These are phyloP conservation scores for Pecoramyces ruminantium DNA, from an alignment of 192 early-diverging fungal genomes.

Conservation along the genomic window DNA sequence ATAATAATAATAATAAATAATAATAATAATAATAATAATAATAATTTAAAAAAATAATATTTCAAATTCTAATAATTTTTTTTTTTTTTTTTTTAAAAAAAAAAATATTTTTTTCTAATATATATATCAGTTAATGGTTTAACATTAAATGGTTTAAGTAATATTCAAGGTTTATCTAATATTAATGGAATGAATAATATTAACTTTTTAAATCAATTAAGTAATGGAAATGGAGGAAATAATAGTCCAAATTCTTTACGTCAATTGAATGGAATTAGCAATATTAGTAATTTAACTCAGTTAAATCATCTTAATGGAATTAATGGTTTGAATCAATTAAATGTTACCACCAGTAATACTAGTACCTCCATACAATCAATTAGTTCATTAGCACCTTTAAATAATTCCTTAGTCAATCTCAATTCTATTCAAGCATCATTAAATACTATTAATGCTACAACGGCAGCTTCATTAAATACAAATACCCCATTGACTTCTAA, in stretches of 20 bases:
- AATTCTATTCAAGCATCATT: background rate
- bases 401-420: background rate
- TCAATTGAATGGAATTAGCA: too few relatives aligned
- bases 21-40: too few relatives aligned
- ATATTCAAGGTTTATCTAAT: background rate
- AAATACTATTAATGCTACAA: background rate
- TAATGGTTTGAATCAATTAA: background rate
- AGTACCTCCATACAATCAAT: background rate
- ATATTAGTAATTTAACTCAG: background rate
- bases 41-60: too few relatives aligned
- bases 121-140: too few relatives aligned
- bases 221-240: background rate
- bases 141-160: background rate
- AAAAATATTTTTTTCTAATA: too few relatives aligned
- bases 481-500: background rate
- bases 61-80: too few relatives aligned
- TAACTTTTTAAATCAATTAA: background rate
- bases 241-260: background rate
- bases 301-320: background rate
- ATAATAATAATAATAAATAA: too few relatives aligned
- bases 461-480: background rate
- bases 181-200: background rate
- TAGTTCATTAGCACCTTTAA: background rate
- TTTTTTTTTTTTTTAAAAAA: too few relatives aligned
- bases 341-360: background rate